A percentile compares a stretch with the other conserved stretches of the same genome.
Conservation (phyloP, 305 asterid genomes). For the Fraxinus floribunda region DNA sequence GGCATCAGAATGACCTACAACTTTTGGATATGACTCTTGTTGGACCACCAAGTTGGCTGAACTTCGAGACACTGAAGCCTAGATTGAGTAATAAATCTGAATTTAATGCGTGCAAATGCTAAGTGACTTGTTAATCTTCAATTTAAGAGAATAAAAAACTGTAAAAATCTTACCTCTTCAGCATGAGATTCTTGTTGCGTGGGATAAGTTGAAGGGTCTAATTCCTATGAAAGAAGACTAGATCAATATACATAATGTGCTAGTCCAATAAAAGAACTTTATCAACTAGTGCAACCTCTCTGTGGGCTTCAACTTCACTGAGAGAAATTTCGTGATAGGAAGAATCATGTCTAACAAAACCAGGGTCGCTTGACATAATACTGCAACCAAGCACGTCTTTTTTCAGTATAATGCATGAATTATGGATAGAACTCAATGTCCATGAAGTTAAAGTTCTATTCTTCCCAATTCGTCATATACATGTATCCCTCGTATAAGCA, state of each 20-base stretch:
- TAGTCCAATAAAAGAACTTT: neutral
- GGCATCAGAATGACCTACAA: neutral
- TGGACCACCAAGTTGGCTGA: neutral
- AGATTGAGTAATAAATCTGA: neutral
- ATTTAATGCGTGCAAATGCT: neutral
- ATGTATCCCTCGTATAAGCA: constrained; percentile 11
- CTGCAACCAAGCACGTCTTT: constrained; percentile 33
- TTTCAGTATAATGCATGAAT: constrained; percentile 13
- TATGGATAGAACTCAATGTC: neutral
- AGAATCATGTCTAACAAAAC: constrained; percentile 27
- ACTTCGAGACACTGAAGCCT: neutral
- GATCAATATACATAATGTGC: neutral
- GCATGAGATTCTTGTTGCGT: constrained; percentile 27
- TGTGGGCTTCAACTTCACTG: constrained; percentile 29
- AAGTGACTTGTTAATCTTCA: neutral
- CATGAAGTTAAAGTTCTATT: neutral
- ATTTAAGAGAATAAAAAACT: constrained; percentile 7
- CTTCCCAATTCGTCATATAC: neutral
- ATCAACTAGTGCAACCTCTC: constrained; percentile 27
- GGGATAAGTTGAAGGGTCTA: constrained; percentile 20
- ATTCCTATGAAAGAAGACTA: constrained; percentile 26
- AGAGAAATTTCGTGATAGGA: constrained; percentile 24
- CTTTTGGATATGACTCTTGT: neutral
- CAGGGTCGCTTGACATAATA: constrained; percentile 48
- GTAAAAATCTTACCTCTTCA: constrained; percentile 34